A percentile compares a stretch with the other conserved stretches of the same genome.
These are phyloP conservation scores for Anthracocystis walkeri DNA, from an alignment of 1,284 basidiomycete genomes.

Conservation along the genomic window DNA sequence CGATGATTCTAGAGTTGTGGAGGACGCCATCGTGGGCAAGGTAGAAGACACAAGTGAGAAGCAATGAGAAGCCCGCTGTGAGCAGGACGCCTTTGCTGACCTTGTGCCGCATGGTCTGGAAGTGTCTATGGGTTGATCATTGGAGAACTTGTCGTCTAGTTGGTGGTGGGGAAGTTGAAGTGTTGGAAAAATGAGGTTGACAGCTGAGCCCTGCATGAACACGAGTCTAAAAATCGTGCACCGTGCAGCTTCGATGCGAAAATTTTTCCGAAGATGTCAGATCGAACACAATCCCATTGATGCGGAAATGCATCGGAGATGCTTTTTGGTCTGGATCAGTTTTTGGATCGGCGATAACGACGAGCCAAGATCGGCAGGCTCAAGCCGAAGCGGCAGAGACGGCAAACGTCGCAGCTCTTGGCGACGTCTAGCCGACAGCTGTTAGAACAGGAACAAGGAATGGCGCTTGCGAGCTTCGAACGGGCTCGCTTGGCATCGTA, in stretches of 20 bases:
- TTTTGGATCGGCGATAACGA: neutral
- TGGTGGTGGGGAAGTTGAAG: slow-evolving; percentile 4
- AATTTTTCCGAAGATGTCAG: neutral
- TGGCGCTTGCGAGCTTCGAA: neutral
- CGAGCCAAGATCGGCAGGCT: neutral
- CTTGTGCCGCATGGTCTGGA: slow-evolving; percentile 26
- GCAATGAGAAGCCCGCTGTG: slow-evolving; percentile 37
- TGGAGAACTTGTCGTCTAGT: neutral
- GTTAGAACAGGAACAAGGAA: neutral
- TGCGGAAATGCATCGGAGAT: slow-evolving; percentile 1
- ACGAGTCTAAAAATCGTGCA: neutral
- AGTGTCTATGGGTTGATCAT: neutral
- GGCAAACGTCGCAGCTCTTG: slow-evolving; percentile 1
- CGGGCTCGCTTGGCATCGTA: too few species aligned
- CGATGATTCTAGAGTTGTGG: slow-evolving; percentile 34
- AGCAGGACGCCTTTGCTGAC: slow-evolving; percentile 37
- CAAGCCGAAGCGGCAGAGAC: neutral
- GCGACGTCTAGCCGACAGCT: neutral
- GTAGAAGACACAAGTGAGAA: slow-evolving; percentile 48
- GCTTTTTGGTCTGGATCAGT: too few species aligned
- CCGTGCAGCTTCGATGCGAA: neutral
- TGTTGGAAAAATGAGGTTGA: neutral
- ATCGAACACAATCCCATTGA: neutral
- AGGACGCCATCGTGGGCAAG: slow-evolving; percentile 44
- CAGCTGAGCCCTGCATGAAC: slow-evolving; percentile 7